phyloP scores from a whole-genome alignment of 768 basidiomycete genomes.

The Boletus tomentosulus region DNA sequence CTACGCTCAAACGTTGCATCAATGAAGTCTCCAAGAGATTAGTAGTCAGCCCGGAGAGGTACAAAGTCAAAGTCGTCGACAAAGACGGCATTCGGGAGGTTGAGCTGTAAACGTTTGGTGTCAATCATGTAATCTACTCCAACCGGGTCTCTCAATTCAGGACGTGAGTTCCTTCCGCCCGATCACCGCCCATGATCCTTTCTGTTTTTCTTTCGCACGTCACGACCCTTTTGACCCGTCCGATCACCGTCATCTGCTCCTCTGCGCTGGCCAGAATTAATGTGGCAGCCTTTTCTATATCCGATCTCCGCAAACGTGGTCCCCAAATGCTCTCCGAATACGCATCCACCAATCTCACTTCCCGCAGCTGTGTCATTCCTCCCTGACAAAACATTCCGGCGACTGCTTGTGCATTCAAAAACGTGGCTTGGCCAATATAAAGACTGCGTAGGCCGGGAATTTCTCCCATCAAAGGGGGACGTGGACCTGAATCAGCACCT shows the following conservation, averaged over 20 bases:
- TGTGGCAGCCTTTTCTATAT: slow-evolving; percentile 38
- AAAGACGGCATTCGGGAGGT: slow-evolving; percentile 85
- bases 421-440: slow-evolving; percentile 48
- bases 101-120: slow-evolving; percentile 48
- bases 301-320: slow-evolving; percentile 43
- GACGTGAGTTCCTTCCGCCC: slow-evolving; percentile 30
- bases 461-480: slow-evolving; percentile 31
- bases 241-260: slow-evolving; percentile 18
- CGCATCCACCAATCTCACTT: slow-evolving; percentile 47
- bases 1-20: slow-evolving; percentile 79
- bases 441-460: slow-evolving; percentile 40
- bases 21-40: slow-evolving; percentile 82
- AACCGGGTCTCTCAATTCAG: slow-evolving; percentile 13
- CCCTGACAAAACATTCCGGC: slow-evolving; percentile 33
- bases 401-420: slow-evolving; percentile 39
- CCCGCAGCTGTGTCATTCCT: slow-evolving; percentile 24
- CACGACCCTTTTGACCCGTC: slow-evolving; percentile 38
- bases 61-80: slow-evolving; percentile 89
- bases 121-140: slow-evolving; percentile 4
- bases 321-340: slow-evolving; percentile 61
- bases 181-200: slow-evolving; percentile 51
- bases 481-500: slow-evolving; percentile 6
- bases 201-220: slow-evolving; percentile 50
- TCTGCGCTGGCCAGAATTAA: slow-evolving; percentile 3
- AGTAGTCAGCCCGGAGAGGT: slow-evolving; percentile 73